Percentiles rank a stretch among this genome's conserved stretches.
phyloP scores from a whole-genome alignment of 345 rosid species.

The Camelina neglecta region DNA sequence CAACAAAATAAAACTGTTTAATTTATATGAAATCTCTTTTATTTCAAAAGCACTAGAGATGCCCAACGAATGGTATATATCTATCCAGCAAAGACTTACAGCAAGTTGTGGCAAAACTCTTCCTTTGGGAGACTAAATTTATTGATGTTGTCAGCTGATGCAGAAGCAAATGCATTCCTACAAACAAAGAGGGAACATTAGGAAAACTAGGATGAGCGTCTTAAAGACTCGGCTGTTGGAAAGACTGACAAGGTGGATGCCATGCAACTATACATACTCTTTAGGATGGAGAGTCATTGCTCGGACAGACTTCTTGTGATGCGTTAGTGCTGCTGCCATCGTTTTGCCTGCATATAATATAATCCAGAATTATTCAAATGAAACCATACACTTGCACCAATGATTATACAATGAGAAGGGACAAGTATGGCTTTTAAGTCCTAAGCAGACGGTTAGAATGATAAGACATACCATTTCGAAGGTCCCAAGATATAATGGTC shows the following conservation, averaged over 20 bases:
- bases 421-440: background rate
- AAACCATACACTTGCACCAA: constrained; percentile 18
- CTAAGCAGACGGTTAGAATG: background rate
- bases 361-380: constrained; percentile 17
- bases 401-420: background rate
- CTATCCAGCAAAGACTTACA: constrained; percentile 43
- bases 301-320: constrained; percentile 98
- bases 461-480: constrained; percentile 73
- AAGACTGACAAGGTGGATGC: constrained; percentile 4
- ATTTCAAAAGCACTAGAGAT: constrained; percentile 12
- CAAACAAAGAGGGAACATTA: constrained; percentile 15
- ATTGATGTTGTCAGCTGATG: constrained; percentile 97
- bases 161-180: constrained; percentile 95
- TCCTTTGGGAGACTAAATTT: constrained; percentile 88
- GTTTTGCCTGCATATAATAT: constrained; percentile 71
- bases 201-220: background rate
- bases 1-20: background rate
- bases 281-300: constrained; percentile 95
- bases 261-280: constrained; percentile 58
- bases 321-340: constrained; percentile 78
- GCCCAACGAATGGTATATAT: background rate
- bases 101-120: constrained; percentile 96
- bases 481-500: constrained; percentile 98
- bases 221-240: constrained; percentile 3
- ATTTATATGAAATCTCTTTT: background rate